Evolutionary conservation across 2,329 filamentous ascomycete genomes (phyloP), one percentile per base, ranked within the genome.

Genomic region (Colletotrichum sp.): DNA sequence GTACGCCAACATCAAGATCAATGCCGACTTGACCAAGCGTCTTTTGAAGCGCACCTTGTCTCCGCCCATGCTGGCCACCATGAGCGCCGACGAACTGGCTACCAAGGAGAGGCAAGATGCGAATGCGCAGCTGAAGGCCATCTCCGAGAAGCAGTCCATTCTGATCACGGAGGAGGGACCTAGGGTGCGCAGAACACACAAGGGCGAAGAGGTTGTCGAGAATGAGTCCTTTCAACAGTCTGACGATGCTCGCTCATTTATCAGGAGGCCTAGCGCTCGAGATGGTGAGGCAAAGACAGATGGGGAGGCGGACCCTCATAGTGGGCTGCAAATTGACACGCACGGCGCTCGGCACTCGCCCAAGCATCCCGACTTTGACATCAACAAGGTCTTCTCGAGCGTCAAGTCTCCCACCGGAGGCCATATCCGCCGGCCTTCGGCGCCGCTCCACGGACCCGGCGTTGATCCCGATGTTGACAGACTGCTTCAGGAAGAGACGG

Each of bases 401-500:
- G 95, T 98, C 55, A 93, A 94, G 79, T 97, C 95, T 3, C 95
- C 96, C 78, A 88, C 90, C 67, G 83, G 85, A 74, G 84, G 88
- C 64, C 84, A 86, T 74, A 86, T 84, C 77, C 87, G 88, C 55
- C 87, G 89, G 62, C 84, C 87, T 57, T 92, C 89, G 63, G 86
- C 90, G 71, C 85, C 87, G 44, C 84, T 85, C 57, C 86, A 87
- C 72, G 91, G 92, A 2, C 90, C 93, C 2, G 94, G 92, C 18
- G 92, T 94, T 16, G 96, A 99, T 83, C 91, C 95, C 4, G 97
- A 99, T 76, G 95, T 99, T 24, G 97, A 99, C 83, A 92, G 95
- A 55, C 88, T 99, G 79, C 90, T 99, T 9, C 92, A 96, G 80
- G 94, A 95, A 71, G 93, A 93, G 32, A 94, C 94, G 63, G 91